A percentile compares a stretch with the other conserved stretches of the same genome.
These are phyloP conservation scores for Colletotrichum tanaceti DNA, from an alignment of 2,329 filamentous ascomycete species.

Conservation along the genomic window DNA sequence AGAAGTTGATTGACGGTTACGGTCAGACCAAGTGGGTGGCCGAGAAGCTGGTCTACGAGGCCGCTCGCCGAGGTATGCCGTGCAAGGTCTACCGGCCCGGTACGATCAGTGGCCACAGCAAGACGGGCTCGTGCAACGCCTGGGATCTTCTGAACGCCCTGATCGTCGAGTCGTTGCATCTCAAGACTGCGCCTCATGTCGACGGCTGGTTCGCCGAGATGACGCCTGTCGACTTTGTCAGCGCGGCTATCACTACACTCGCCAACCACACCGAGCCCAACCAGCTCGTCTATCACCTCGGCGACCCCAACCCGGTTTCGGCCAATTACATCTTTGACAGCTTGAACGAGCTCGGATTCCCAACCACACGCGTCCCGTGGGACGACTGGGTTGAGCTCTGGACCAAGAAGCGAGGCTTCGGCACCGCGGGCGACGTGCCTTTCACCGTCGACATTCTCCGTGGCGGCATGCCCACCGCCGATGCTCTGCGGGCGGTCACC, in stretches of 20 bases:
- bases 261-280: constrained; percentile 71
- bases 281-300: constrained; percentile 78
- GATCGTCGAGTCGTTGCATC: constrained; percentile 79
- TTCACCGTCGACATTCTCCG: constrained; percentile 85
- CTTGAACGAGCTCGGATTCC: constrained; percentile 75
- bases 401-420: constrained; percentile 74
- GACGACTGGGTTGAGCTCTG: constrained; percentile 81
- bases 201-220: constrained; percentile 83
- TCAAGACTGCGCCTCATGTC: constrained; percentile 77
- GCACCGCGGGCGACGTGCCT: constrained; percentile 74
- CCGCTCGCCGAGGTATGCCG: constrained; percentile 74
- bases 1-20: constrained; percentile 77
- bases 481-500: constrained; percentile 76
- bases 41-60: constrained; percentile 78
- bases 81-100: constrained; percentile 79
- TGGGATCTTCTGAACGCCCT: constrained; percentile 83
- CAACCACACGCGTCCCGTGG: constrained; percentile 73
- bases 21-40: constrained; percentile 87
- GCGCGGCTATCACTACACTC: constrained; percentile 77
- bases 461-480: constrained; percentile 81
- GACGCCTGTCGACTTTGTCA: constrained; percentile 86
- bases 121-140: constrained; percentile 79
- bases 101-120: constrained; percentile 82
- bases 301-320: constrained; percentile 77
- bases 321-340: constrained; percentile 73